A percentile compares a stretch with the other conserved stretches of the same genome.
Evolutionary conservation across 1,139 yeast genomes (phyloP).

Genomic region (Blastobotrys indianensis): DNA sequence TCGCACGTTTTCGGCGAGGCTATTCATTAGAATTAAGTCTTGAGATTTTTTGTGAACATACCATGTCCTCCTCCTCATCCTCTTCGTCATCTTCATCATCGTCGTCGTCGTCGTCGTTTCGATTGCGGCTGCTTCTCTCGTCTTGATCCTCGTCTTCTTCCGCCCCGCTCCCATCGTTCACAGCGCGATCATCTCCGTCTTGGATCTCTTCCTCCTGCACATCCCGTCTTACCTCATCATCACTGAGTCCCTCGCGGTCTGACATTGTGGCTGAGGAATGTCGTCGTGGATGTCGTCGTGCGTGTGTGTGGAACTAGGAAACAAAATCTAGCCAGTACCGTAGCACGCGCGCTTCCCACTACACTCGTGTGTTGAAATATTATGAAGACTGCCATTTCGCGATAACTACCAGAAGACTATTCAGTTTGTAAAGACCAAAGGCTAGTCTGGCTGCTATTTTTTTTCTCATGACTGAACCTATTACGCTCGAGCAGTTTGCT

Average conservation of each 20-base stretch:
- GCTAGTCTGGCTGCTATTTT: too few relatives aligned
- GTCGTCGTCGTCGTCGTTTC: slow-evolving; percentile 19
- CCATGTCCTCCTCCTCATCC: slow-evolving; percentile 18
- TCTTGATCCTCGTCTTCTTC: slow-evolving; percentile 27
- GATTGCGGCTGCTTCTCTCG: slow-evolving; percentile 27
- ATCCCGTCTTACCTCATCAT: slow-evolving; percentile 13
- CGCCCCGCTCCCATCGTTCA: slow-evolving; percentile 28
- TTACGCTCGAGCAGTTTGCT: slow-evolving; percentile 16
- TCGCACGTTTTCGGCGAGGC: slow-evolving; percentile 61
- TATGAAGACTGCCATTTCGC: too few relatives aligned
- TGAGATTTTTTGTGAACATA: slow-evolving; percentile 1
- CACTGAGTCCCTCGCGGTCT: slow-evolving; percentile 12
- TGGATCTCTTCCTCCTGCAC: slow-evolving; percentile 23
- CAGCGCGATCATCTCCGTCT: slow-evolving; percentile 28
- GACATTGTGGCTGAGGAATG: slow-evolving; percentile 4
- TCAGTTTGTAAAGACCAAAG: too few relatives aligned
- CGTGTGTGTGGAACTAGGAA: background rate
- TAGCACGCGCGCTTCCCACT: too few relatives aligned
- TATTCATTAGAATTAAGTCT: slow-evolving; percentile 37
- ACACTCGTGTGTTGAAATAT: too few relatives aligned
- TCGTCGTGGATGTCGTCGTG: slow-evolving; percentile 3
- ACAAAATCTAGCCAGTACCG: too few relatives aligned
- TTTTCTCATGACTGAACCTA: slow-evolving; percentile 3
- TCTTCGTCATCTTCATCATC: slow-evolving; percentile 18
- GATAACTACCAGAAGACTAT: too few relatives aligned